phyloP scores from a whole-genome alignment of 352 stramenopile species.

The Phytophthora hibernalis region DNA sequence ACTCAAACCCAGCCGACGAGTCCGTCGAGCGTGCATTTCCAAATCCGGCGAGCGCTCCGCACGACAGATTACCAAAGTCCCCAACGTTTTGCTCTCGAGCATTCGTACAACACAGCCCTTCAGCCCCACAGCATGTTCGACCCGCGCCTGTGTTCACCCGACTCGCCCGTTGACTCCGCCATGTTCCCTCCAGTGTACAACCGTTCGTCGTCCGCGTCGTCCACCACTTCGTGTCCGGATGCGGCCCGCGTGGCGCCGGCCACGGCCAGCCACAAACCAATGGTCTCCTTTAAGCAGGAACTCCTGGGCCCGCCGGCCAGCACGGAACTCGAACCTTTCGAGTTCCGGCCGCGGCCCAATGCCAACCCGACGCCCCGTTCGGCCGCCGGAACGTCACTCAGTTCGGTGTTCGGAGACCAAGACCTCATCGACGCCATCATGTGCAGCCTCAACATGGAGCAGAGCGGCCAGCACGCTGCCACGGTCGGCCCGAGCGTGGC shows the following conservation, averaged over 20 bases:
- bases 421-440: constrained; percentile 86
- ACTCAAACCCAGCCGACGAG: constrained; percentile 10
- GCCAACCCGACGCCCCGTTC: constrained; percentile 24
- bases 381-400: constrained; percentile 56
- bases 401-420: constrained; percentile 79
- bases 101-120: constrained; percentile 40
- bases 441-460: constrained; percentile 69
- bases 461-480: not conserved
- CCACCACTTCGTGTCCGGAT: constrained; percentile 29
- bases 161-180: constrained; percentile 76
- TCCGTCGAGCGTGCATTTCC: constrained; percentile 34
- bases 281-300: constrained; percentile 32
- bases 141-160: constrained; percentile 39
- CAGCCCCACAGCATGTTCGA: constrained; percentile 39
- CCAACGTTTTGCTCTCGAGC: constrained; percentile 46
- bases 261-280: constrained; percentile 17
- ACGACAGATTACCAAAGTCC: constrained; percentile 45
- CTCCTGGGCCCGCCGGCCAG: not conserved
- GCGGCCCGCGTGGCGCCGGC: constrained; percentile 3
- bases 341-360: constrained; percentile 46
- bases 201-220: constrained; percentile 44
- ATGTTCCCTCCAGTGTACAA: constrained; percentile 77
- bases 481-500: constrained; percentile 6
- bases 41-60: constrained; percentile 50
- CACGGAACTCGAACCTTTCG: constrained; percentile 75